Conservation (phyloP, 1,139 yeast genomes). For the Sugiyamaella neomexicana region DNA sequence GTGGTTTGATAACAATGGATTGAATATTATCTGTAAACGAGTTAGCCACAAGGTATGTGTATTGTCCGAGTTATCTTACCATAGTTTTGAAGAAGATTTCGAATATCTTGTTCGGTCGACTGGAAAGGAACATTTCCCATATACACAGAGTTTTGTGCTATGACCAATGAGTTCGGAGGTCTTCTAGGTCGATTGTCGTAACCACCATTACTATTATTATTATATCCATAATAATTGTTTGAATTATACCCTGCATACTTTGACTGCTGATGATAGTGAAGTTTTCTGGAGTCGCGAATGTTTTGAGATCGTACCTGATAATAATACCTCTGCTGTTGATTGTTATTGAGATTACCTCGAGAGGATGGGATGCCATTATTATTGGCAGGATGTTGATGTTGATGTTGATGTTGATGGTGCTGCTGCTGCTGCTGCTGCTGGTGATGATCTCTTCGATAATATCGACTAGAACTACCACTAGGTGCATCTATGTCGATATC, state of each 20-base stretch:
- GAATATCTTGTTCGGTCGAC: conserved; percentile 16
- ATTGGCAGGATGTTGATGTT: neutral
- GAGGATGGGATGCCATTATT: too few relatives aligned
- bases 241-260: neutral
- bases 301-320: neutral
- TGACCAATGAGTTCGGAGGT: neutral
- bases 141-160: conserved; percentile 14
- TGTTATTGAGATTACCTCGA: neutral
- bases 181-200: neutral
- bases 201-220: neutral
- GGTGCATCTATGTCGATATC: neutral
- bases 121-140: conserved; percentile 20
- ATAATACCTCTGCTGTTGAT: neutral
- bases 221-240: conserved; percentile 7
- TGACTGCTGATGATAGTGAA: neutral
- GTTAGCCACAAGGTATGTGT: neutral
- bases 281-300: neutral
- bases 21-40: conserved; percentile 9
- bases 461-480: neutral
- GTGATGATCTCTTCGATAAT: neutral
- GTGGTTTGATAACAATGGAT: conserved; percentile 7
- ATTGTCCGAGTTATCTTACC: conserved; percentile 9
- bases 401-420: neutral
- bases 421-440: neutral
- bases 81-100: conserved; percentile 12